These are phyloP conservation scores for Avena eriantha DNA, from an alignment of 176 grass and related monocot genomes.

Conservation along the genomic window DNA sequence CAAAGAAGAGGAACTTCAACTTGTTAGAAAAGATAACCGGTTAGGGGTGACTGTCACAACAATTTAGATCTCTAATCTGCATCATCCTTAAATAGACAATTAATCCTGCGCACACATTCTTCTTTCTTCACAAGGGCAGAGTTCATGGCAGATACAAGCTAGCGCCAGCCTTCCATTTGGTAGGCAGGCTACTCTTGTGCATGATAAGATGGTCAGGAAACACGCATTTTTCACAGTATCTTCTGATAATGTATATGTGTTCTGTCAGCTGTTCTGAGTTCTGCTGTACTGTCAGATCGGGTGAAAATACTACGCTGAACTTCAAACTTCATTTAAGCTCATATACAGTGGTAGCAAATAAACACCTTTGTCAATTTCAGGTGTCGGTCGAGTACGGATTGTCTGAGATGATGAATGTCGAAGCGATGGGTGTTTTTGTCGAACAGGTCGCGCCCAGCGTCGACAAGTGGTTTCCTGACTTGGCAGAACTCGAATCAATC, in stretches of 20 bases:
- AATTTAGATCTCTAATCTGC: background rate
- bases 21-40: background rate
- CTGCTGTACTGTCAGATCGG: background rate
- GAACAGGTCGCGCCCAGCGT: constrained; percentile 37
- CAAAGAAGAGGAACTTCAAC: background rate
- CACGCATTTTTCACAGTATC: too few species aligned
- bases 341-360: background rate
- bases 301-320: background rate
- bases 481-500: constrained; percentile 58
- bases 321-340: background rate
- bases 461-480: constrained; percentile 64
- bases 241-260: background rate
- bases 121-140: background rate
- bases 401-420: constrained; percentile 77
- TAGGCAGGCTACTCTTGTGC: too few species aligned
- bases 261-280: background rate
- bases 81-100: background rate
- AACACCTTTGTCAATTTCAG: constrained; percentile 35
- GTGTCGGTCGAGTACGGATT: constrained; percentile 82
- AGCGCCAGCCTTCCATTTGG: too few species aligned
- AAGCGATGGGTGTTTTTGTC: constrained; percentile 53
- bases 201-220: too few species aligned
- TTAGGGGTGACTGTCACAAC: background rate
- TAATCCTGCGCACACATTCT: too few species aligned
- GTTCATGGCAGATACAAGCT: background rate